Evolutionary conservation across 2,329 filamentous ascomycete species (phyloP), one percentile per base, ranked within the genome.

Genomic region (Pseudonectria buxi): DNA sequence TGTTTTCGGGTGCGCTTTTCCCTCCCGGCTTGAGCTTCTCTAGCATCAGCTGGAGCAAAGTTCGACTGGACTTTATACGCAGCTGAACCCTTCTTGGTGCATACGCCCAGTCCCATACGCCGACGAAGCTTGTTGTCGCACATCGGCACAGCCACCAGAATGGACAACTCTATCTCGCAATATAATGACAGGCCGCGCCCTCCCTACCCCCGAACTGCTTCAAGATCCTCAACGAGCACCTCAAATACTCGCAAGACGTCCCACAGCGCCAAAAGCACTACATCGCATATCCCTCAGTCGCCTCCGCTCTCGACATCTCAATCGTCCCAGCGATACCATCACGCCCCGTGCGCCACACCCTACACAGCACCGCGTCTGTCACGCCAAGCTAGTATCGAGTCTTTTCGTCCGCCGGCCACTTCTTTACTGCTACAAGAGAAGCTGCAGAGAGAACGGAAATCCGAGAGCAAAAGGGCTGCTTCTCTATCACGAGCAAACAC

Each of bases 381-480:
- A 10, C 58, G 64, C 43, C 62, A 68, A 39, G 54, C 61, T 13
- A 62, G 60, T 26, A 56, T 58, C 22, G 69, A 74, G 14, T 55
- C 61, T 3, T 45, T 53, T 4, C 61, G 62, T 12, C 64, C 61
- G 28, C 53, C 56, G 16, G 60, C 63, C 1, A 56, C 69, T 11
- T 78, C 74, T 0, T 66, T 59, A 12, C 71, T 76, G 33, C 58
- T 78, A 3, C 74, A 75, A 30, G 73, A 77, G 49, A 70, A 65
- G 41, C 56, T 78, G n/a, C 65, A 69, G 31, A 67, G 60, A 18
- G 69, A 74, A 45, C 65, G 73, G 24, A 66, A 57, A 35, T 62
- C 64, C 0, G 73, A 76, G 44, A 63, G 61, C 32, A 69, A 72
- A 27, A 65, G 65, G 16, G 41, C 56, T 9, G 34, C 48, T 1